phyloP scores from a whole-genome alignment of 805 yeast genomes.

The Saturnispora galanensis region DNA sequence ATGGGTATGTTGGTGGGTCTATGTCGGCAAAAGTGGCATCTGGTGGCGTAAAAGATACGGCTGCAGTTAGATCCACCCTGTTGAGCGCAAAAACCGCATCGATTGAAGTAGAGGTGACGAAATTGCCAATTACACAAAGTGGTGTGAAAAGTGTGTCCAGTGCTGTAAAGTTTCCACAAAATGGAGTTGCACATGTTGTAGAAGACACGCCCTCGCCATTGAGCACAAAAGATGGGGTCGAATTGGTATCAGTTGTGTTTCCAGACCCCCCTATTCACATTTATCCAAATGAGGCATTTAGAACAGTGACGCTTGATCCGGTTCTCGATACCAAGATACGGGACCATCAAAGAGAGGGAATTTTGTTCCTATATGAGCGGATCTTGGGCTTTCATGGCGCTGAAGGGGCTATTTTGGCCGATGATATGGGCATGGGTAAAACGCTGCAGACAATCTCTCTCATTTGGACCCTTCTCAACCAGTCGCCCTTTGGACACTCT shows the following conservation, averaged over 20 bases:
- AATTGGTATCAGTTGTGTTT: slow-evolving; percentile 33
- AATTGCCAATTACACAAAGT: not conserved
- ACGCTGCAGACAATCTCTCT: slow-evolving; percentile 78
- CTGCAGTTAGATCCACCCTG: no score
- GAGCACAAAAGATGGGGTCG: not conserved
- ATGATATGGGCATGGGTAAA: slow-evolving; percentile 95
- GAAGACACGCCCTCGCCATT: not conserved
- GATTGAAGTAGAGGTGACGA: no score
- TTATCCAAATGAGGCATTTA: slow-evolving; percentile 15
- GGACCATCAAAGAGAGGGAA: slow-evolving; percentile 82
- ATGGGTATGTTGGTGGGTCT: no score
- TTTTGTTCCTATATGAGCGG: slow-evolving; percentile 71
- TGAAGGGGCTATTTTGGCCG: slow-evolving; percentile 79
- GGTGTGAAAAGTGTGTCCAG: slow-evolving; percentile 11
- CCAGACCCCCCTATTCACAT: slow-evolving; percentile 18
- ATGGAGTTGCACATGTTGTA: not conserved
- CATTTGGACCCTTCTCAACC: slow-evolving; percentile 24
- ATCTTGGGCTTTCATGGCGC: slow-evolving; percentile 56
- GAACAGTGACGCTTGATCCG: slow-evolving; percentile 52
- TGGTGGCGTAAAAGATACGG: no score
- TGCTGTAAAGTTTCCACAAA: no score
- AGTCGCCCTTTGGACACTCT: slow-evolving; percentile 7
- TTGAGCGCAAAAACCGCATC: no score
- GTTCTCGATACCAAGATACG: slow-evolving; percentile 44
- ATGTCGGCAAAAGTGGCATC: no score